Conservation (phyloP, 164 flowering plant genomes). For the Sedum album region DNA sequence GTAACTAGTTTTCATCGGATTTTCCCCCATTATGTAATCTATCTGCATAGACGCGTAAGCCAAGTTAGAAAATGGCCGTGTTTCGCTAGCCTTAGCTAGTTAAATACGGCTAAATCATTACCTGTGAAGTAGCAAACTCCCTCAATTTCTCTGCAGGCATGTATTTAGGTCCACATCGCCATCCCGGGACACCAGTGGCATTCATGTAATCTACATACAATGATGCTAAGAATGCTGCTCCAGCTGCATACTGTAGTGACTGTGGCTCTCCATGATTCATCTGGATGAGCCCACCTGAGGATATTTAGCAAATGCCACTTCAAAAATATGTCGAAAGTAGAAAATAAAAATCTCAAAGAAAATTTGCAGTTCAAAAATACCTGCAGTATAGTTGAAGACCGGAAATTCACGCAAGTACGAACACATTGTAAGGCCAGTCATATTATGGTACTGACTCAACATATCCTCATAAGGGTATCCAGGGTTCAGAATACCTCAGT, state of each 20-base stretch:
- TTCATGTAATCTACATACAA: constrained; percentile 64
- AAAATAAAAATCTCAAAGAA: not conserved
- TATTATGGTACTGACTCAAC: constrained; percentile 46
- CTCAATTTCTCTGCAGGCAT: constrained; percentile 22
- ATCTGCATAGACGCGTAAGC: constrained; percentile 26
- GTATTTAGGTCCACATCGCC: constrained; percentile 45
- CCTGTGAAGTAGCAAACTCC: constrained; percentile 59
- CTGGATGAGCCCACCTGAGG: constrained; percentile 57
- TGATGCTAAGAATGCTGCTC: constrained; percentile 67
- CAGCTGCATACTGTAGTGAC: constrained; percentile 59
- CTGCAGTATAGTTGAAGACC: constrained; percentile 58
- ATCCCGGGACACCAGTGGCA: constrained; percentile 51
- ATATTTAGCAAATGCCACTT: not conserved
- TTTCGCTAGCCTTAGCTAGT: not conserved
- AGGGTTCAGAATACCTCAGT: constrained; percentile 23
- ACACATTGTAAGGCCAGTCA: constrained; percentile 56
- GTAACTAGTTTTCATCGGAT: constrained; percentile 76
- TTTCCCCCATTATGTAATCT: constrained; percentile 63
- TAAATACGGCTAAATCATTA: not conserved
- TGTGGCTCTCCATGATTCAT: constrained; percentile 48
- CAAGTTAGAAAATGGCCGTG: not conserved
- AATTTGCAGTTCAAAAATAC: not conserved
- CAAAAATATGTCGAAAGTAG: not conserved
- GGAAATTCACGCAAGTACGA: constrained; percentile 55
- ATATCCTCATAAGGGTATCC: constrained; percentile 55